Percentiles rank a stretch among this genome's conserved stretches.
phyloP scores from a whole-genome alignment of 2,329 filamentous ascomycete genomes.

The Neophaeococcomyces aloes region DNA sequence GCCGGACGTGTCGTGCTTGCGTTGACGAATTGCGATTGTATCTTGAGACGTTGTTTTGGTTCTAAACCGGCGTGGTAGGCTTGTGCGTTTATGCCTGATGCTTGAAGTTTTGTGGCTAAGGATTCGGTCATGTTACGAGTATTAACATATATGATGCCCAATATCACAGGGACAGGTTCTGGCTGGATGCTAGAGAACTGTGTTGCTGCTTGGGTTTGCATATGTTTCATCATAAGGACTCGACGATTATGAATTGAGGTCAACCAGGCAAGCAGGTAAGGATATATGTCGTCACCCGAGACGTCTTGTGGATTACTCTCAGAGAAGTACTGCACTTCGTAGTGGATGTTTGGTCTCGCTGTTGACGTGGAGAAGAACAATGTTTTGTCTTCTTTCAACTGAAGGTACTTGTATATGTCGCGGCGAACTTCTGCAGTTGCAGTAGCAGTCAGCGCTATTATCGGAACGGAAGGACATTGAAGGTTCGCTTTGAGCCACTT shows the following conservation, averaged over 20 bases:
- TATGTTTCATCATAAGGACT: conserved; percentile 37
- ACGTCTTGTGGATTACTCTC: conserved; percentile 40
- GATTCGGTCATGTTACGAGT: conserved; percentile 31
- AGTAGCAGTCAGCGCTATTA: conserved; percentile 88
- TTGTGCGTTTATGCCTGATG: conserved; percentile 30
- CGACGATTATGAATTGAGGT: conserved; percentile 61
- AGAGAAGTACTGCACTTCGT: conserved; percentile 62
- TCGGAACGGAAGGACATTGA: conserved; percentile 67
- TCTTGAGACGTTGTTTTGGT: conserved; percentile 58
- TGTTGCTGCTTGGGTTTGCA: conserved; percentile 25
- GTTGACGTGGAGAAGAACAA: conserved; percentile 75
- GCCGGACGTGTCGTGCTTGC: conserved; percentile 18
- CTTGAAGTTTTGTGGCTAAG: conserved; percentile 30
- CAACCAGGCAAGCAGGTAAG: conserved; percentile 68
- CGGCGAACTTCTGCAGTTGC: conserved; percentile 68
- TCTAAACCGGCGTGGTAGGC: conserved; percentile 51
- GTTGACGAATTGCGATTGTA: conserved; percentile 25
- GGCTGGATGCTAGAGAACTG: conserved; percentile 24
- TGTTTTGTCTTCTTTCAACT: conserved; percentile 44
- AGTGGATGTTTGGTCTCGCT: conserved; percentile 73
- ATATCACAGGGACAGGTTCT: conserved; percentile 20
- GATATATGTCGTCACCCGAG: conserved; percentile 59
- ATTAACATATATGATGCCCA: conserved; percentile 39
- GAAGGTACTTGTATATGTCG: conserved; percentile 71
- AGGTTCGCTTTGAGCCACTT: conserved; percentile 68